Percentiles rank a stretch among this genome's conserved stretches.
Evolutionary conservation across 2,329 filamentous ascomycete genomes (phyloP).

Genomic region (Ambrosiella beaveri): DNA sequence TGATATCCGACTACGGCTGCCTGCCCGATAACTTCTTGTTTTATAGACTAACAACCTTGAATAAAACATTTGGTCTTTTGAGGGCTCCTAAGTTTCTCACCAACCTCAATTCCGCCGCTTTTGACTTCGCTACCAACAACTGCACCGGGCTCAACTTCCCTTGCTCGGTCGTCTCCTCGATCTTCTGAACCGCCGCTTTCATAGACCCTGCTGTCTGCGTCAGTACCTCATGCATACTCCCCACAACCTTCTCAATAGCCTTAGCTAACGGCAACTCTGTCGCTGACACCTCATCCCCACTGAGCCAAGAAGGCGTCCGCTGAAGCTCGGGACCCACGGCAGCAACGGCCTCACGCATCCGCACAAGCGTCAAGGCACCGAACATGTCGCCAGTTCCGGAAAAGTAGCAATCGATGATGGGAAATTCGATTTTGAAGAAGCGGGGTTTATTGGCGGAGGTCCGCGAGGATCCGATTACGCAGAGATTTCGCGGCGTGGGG

Average conservation of each 20-base stretch:
- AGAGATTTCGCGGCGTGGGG: conserved; percentile 36
- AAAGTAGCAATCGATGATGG: conserved; percentile 82
- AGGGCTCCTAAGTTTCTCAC: conserved; percentile 58
- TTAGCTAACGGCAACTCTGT: conserved; percentile 64
- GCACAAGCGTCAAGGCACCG: conserved; percentile 71
- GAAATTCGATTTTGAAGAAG: conserved; percentile 78
- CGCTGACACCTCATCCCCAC: conserved; percentile 50
- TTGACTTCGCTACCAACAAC: conserved; percentile 43
- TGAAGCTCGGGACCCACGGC: conserved; percentile 26
- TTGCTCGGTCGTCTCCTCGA: conserved; percentile 29
- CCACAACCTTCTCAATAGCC: conserved; percentile 72
- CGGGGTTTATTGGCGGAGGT: conserved; percentile 47
- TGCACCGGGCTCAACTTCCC: conserved; percentile 34
- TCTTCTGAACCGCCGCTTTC: conserved; percentile 25
- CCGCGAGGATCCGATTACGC: conserved; percentile 62
- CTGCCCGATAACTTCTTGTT: too few species aligned
- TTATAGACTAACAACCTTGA: conserved; percentile 31
- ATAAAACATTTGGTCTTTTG: conserved; percentile 45
- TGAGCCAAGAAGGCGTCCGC: conserved; percentile 51
- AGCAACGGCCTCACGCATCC: conserved; percentile 65
- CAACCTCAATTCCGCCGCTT: conserved; percentile 76
- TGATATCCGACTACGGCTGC: too few species aligned
- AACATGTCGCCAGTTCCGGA: conserved; percentile 98
- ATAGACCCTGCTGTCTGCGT: conserved; percentile 50
- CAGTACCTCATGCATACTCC: conserved; percentile 81